Evolutionary conservation across 805 yeast genomes (phyloP).

Genomic region (Clavispora santaluciae): DNA sequence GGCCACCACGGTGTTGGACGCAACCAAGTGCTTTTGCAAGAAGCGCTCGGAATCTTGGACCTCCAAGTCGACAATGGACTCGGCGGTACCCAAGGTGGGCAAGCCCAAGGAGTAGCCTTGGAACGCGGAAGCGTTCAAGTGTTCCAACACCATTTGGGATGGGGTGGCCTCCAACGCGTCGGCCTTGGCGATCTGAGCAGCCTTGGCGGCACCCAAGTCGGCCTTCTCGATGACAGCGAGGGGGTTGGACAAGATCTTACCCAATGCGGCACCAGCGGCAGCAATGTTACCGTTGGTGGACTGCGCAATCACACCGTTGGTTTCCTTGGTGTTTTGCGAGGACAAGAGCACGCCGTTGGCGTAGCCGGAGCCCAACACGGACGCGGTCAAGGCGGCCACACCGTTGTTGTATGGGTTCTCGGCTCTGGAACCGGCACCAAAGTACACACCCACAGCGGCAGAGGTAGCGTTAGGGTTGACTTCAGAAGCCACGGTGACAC

Average conservation of each 20-base stretch:
- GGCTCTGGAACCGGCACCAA: constrained; percentile 74
- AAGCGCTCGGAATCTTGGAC: constrained; percentile 54
- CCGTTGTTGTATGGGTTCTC: constrained; percentile 83
- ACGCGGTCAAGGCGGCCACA: constrained; percentile 61
- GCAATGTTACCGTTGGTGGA: constrained; percentile 45
- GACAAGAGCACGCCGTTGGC: constrained; percentile 54
- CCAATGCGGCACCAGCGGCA: constrained; percentile 50
- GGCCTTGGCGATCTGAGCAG: constrained; percentile 42
- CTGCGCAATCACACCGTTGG: constrained; percentile 57
- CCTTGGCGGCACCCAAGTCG: constrained; percentile 45
- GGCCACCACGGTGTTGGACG: constrained; percentile 64
- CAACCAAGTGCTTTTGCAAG: constrained; percentile 51
- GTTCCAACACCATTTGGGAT: constrained; percentile 59
- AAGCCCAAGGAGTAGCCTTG: constrained; percentile 78
- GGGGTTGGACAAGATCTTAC: constrained; percentile 38
- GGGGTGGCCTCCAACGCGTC: constrained; percentile 53
- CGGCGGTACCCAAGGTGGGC: constrained; percentile 73
- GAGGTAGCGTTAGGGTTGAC: constrained; percentile 49
- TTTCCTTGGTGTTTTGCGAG: constrained; percentile 56
- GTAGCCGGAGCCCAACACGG: constrained; percentile 40
- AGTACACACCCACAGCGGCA: constrained; percentile 64
- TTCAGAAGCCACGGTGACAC: constrained; percentile 70
- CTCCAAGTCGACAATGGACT: constrained; percentile 55
- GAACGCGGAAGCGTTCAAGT: constrained; percentile 78
- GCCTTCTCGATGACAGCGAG: constrained; percentile 37